Conservation (phyloP, 257 asterid species). For the Solanum virginianum region DNA sequence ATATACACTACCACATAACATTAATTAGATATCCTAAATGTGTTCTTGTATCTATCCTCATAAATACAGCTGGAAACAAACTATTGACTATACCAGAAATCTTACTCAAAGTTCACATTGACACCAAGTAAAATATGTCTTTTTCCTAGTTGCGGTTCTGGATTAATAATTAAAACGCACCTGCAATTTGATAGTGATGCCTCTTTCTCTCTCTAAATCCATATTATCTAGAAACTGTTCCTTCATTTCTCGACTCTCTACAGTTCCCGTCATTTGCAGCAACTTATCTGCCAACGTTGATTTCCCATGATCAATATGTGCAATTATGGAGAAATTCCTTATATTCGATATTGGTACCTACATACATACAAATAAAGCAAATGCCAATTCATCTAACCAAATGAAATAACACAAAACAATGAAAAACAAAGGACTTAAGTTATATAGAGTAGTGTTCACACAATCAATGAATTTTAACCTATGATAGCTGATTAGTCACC, state of each 20-base stretch:
- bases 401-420: not conserved
- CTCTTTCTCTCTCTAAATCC: conserved; percentile 99
- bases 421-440: not conserved
- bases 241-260: conserved; percentile 89
- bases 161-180: conserved; percentile 12
- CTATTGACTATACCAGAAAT: not conserved
- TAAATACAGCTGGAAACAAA: not conserved
- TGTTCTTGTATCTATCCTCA: not conserved
- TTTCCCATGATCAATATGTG: conserved; percentile 96
- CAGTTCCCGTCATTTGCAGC: conserved; percentile 93
- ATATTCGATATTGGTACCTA: conserved; percentile 77
- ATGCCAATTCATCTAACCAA: not conserved
- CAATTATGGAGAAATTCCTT: conserved; percentile 87
- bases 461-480: not conserved
- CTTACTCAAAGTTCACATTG: not conserved
- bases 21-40: not conserved
- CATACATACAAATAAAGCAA: not conserved
- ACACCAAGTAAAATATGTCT: not conserved
- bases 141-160: not conserved
- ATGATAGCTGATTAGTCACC: not conserved
- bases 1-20: not conserved
- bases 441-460: not conserved
- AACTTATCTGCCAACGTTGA: conserved; percentile 94
- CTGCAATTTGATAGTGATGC: conserved; percentile 97
- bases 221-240: conserved; percentile 95